These are phyloP conservation scores for Fusarium denticulatum DNA, from an alignment of 2,329 filamentous ascomycete species.

Conservation along the genomic window DNA sequence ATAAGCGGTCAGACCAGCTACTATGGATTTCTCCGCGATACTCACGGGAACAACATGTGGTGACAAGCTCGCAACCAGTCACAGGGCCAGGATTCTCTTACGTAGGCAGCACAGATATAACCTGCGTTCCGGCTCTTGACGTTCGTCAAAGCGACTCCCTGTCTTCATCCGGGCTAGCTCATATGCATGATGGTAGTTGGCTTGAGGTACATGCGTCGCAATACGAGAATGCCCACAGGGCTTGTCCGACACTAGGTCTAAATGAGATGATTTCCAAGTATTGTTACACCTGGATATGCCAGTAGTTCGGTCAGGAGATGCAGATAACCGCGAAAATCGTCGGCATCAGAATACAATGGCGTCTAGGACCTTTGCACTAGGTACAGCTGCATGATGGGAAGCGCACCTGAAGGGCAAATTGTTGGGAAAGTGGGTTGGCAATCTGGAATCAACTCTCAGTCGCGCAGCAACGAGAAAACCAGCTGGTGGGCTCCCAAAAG, in stretches of 20 bases:
- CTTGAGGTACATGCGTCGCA: too few relatives aligned
- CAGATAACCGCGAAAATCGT: not conserved
- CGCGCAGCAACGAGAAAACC: not conserved
- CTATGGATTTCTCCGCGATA: too few relatives aligned
- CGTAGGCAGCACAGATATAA: too few relatives aligned
- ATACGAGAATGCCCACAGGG: too few relatives aligned
- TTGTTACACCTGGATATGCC: not conserved
- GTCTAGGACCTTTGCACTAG: not conserved
- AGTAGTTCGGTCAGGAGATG: not conserved
- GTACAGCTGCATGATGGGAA: not conserved
- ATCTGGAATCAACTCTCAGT: not conserved
- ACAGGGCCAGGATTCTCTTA: too few relatives aligned
- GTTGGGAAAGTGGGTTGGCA: not conserved
- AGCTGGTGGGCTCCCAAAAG: not conserved
- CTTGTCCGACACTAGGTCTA: not conserved
- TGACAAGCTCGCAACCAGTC: too few relatives aligned
- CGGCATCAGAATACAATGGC: rapidly evolving
- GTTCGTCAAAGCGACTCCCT: too few relatives aligned
- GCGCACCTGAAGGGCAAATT: not conserved
- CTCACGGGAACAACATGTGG: too few relatives aligned
- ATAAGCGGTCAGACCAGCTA: too few relatives aligned
- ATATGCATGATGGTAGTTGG: too few relatives aligned
- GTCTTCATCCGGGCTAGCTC: too few relatives aligned
- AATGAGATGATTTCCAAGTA: not conserved
- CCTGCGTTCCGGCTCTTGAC: too few relatives aligned